Conservation (phyloP, 352 stramenopile genomes). For the Phytopythium delawarense region DNA sequence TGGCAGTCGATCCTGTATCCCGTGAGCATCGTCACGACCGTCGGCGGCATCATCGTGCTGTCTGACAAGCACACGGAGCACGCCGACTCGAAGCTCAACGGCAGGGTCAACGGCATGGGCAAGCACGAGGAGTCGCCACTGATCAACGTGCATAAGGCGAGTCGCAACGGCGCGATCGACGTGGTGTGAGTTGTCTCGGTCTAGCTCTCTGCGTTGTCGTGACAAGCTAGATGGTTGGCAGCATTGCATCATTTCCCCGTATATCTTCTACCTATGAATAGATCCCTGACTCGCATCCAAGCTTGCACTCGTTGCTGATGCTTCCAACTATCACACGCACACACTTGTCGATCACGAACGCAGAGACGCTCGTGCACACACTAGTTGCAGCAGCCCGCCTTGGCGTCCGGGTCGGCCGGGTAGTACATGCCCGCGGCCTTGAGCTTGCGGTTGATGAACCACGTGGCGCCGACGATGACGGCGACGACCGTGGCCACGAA, state of each 20-base stretch:
- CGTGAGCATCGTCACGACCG: constrained; percentile 70
- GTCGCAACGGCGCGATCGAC: constrained; percentile 35
- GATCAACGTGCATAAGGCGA: constrained; percentile 29
- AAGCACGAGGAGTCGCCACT: constrained; percentile 46
- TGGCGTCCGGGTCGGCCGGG: constrained; percentile 43
- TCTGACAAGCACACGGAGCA: constrained; percentile 77
- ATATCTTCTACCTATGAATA: constrained; percentile 4
- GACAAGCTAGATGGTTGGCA: constrained; percentile 1
- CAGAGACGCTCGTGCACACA: no score
- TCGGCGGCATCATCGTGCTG: constrained; percentile 74
- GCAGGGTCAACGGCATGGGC: constrained; percentile 25
- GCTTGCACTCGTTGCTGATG: background rate
- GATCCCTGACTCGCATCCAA: background rate
- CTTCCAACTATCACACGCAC: background rate
- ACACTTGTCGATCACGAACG: background rate
- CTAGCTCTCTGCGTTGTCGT: background rate
- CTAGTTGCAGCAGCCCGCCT: constrained; percentile 55
- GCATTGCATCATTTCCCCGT: background rate
- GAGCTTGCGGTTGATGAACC: constrained; percentile 82
- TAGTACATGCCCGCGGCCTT: constrained; percentile 81
- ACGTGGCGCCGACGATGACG: constrained; percentile 46
- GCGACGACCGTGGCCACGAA: constrained; percentile 69
- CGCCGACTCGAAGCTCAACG: constrained; percentile 31
- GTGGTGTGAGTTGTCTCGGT: constrained; percentile 9
- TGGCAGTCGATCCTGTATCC: constrained; percentile 79